These are phyloP conservation scores for Mortierella sp. DNA, from an alignment of 371 early-diverging fungal species.

Conservation along the genomic window DNA sequence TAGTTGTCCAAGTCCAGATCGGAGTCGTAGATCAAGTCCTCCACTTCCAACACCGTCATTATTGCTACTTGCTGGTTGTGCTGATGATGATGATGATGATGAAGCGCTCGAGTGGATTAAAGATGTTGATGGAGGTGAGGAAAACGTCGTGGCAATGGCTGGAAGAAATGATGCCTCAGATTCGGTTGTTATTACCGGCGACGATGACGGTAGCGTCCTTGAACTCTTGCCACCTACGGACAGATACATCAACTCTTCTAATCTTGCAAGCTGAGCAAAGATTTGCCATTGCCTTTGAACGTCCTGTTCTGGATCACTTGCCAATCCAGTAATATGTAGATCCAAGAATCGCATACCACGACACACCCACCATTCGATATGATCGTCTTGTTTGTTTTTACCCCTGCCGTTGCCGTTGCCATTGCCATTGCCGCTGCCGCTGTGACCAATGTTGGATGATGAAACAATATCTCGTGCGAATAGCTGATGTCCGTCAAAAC, in stretches of 20 bases:
- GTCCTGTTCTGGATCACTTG: constrained; percentile 4
- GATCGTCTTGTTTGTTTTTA: no score
- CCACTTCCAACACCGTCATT: not conserved
- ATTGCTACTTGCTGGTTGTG: not conserved
- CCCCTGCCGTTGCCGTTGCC: not conserved
- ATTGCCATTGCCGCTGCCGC: not conserved
- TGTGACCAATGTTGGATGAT: not conserved
- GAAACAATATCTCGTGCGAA: constrained; percentile 22
- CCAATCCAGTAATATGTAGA: constrained; percentile 29
- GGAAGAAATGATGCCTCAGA: no score
- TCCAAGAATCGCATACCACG: constrained; percentile 17
- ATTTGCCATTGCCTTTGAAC: constrained; percentile 20
- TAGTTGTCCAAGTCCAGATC: constrained; percentile 25
- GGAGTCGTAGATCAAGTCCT: constrained; percentile 23
- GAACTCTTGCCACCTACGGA: constrained; percentile 24
- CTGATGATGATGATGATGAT: not conserved
- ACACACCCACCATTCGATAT: constrained; percentile 36
- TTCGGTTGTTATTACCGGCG: not conserved
- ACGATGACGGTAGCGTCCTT: not conserved
- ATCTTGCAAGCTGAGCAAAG: constrained; percentile 23
- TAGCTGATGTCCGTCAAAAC: constrained; percentile 40
- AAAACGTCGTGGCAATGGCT: not conserved
- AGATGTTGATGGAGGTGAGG: not conserved
- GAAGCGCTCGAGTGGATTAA: not conserved
- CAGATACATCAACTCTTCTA: constrained; percentile 25